Conservation (phyloP, 2,329 filamentous ascomycete species). For the Hypoxylon rubiginosum region DNA sequence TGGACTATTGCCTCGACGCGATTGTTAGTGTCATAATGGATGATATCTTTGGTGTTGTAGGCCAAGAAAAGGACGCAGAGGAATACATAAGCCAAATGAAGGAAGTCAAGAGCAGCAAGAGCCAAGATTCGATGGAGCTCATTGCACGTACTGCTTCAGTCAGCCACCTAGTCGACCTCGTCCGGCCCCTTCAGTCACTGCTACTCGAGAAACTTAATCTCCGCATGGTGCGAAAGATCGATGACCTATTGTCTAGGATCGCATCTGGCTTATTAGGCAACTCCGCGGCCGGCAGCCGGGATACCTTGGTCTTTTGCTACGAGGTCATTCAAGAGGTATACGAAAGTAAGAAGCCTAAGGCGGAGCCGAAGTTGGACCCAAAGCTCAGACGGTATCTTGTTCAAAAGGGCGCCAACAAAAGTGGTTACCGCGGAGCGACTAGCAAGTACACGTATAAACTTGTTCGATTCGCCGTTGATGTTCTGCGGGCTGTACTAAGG, state of each 20-base stretch:
- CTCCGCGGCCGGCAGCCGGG: constrained; percentile 79
- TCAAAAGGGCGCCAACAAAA: constrained; percentile 82
- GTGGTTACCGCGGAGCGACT: constrained; percentile 76
- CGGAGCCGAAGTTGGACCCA: constrained; percentile 69
- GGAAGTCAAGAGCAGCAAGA: constrained; percentile 98
- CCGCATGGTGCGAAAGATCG: constrained; percentile 88
- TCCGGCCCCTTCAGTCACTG: constrained; percentile 82
- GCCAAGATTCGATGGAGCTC: constrained; percentile 96
- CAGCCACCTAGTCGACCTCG: constrained; percentile 77
- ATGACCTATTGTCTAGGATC: constrained; percentile 87
- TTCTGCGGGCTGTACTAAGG: constrained; percentile 86
- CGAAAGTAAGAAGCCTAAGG: constrained; percentile 68
- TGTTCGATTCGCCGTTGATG: constrained; percentile 86
- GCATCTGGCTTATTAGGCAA: constrained; percentile 88
- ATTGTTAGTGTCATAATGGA: constrained; percentile 93
- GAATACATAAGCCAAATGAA: constrained; percentile 97
- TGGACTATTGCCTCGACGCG: constrained; percentile 87
- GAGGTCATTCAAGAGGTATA: constrained; percentile 93
- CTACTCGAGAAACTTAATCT: constrained; percentile 87
- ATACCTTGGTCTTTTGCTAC: constrained; percentile 94
- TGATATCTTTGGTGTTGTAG: constrained; percentile 92
- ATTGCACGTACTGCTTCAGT: constrained; percentile 87
- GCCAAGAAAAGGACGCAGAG: constrained; percentile 96
- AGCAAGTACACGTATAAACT: constrained; percentile 90
- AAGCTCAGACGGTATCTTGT: constrained; percentile 81